Conservation (phyloP, 441 rosid genomes). For the Capsella rubella region DNA sequence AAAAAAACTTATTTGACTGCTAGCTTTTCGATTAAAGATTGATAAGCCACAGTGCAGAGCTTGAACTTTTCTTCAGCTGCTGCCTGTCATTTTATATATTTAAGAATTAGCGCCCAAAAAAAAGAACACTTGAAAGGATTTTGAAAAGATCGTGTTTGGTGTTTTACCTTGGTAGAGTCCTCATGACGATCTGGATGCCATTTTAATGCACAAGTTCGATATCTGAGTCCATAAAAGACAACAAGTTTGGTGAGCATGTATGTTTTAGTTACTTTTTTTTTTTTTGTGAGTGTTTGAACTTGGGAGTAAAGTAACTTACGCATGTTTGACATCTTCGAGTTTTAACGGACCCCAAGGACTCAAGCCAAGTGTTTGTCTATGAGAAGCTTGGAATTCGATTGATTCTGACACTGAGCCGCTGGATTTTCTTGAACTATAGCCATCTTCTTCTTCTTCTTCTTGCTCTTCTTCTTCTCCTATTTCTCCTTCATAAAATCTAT, state of each 20-base stretch:
- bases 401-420: conserved; percentile 19
- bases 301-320: conserved; percentile 53
- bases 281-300: background rate
- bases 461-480: conserved; percentile 7
- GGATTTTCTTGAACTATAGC: conserved; percentile 1
- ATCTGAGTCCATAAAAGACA: conserved; percentile 49
- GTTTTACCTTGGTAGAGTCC: conserved; percentile 73
- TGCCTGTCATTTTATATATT: conserved; percentile 47
- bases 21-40: conserved; percentile 69
- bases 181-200: conserved; percentile 97
- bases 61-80: conserved; percentile 88
- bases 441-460: conserved; percentile 5
- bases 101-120: background rate
- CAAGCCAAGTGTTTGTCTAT: conserved; percentile 76
- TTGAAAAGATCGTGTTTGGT: background rate
- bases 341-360: conserved; percentile 69
- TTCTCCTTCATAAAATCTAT: conserved; percentile 30
- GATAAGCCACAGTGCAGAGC: conserved; percentile 78
- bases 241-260: conserved; percentile 41
- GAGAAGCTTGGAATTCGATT: conserved; percentile 48
- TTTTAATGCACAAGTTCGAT: conserved; percentile 76
- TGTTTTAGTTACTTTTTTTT: background rate
- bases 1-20: conserved; percentile 42
- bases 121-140: background rate
- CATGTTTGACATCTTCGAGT: conserved; percentile 71